Evolutionary conservation across 805 yeast species (phyloP), one percentile per base, ranked within the genome.

Genomic region (Saccharomycopsis javanensis): DNA sequence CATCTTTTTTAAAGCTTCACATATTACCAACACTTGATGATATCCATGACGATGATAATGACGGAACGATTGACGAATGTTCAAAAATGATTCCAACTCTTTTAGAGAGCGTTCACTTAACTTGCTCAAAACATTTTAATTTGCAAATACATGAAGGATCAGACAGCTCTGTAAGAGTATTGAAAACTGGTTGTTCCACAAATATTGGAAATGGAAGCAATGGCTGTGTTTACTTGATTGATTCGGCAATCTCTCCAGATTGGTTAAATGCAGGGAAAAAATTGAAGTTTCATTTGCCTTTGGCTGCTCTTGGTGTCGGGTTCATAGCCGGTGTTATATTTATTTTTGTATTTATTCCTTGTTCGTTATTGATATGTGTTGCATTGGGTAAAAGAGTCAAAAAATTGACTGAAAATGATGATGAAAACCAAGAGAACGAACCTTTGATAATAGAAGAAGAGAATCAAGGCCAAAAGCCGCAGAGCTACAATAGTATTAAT

Each of bases 231-330:
- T 81, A 85, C 61, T 66, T 84, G 1, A 72, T 86, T 51, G 92
- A 87, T 61, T 74, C 80, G 53, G 88, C 91, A 1, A 71, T 87
- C n/a, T 78, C 79, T 38, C 76, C 85, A 25, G 66, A 68, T 1
- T 86, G 95, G 94, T 66, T 84, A 5, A 76, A 77, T 33, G 66
- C 65, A n/a, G 72, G 69, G 30, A 65, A 75, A 20, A 76, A 78
- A 35, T 71, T 82, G 50, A 85, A 79, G 59, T 68, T 86, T 25
- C 84, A 79, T 60, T 69, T 87, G 37, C 90, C 94, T 5, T 75
- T 81, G 55, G 75, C 83, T 18, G 87, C 92, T 13, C 71, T 86
- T 33, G 83, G 83, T 0, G 68, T 86, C 28, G 96, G 94, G 5
- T 71, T 85, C 3, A 69, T 85, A 1, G 64, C 84, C 7, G 92